Evolutionary conservation across 805 yeast genomes (phyloP).

Genomic region (Barnettozyma siamensis): DNA sequence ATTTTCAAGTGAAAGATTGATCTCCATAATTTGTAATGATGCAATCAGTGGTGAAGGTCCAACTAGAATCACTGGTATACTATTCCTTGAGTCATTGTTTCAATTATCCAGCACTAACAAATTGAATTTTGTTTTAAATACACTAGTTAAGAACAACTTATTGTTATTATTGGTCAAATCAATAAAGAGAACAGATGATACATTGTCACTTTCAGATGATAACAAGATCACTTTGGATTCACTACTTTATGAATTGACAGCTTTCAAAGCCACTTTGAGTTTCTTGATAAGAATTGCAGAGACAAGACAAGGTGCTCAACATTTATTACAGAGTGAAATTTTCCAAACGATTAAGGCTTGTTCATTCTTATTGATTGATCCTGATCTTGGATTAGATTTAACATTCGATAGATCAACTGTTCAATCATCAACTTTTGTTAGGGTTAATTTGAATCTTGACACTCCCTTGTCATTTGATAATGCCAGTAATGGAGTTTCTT

Average conservation of each 20-base stretch:
- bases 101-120: conserved; percentile 47
- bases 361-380: conserved; percentile 59
- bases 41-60: conserved; percentile 75
- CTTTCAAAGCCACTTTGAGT: conserved; percentile 65
- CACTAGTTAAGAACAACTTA: conserved; percentile 60
- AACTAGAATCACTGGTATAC: conserved; percentile 65
- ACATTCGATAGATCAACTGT: conserved; percentile 33
- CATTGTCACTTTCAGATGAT: conserved; percentile 35
- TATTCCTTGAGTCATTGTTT: conserved; percentile 65
- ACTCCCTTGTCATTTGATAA: conserved; percentile 38
- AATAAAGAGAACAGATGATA: conserved; percentile 62
- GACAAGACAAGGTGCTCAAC: conserved; percentile 70
- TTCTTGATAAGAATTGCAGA: conserved; percentile 72
- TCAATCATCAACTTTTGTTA: conserved; percentile 30
- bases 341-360: conserved; percentile 56
- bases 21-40: conserved; percentile 68
- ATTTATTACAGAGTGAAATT: conserved; percentile 66
- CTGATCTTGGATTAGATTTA: conserved; percentile 68
- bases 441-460: conserved; percentile 46
- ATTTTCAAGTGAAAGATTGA: conserved; percentile 52
- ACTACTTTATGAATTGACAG: conserved; percentile 67
- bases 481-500: conserved; percentile 36
- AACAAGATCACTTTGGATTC: conserved; percentile 43
- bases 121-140: conserved; percentile 51
- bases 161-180: conserved; percentile 60